Base-by-base conservation (phyloP, 805 yeast genomes). In the Blastobotrys parvus region DNA sequence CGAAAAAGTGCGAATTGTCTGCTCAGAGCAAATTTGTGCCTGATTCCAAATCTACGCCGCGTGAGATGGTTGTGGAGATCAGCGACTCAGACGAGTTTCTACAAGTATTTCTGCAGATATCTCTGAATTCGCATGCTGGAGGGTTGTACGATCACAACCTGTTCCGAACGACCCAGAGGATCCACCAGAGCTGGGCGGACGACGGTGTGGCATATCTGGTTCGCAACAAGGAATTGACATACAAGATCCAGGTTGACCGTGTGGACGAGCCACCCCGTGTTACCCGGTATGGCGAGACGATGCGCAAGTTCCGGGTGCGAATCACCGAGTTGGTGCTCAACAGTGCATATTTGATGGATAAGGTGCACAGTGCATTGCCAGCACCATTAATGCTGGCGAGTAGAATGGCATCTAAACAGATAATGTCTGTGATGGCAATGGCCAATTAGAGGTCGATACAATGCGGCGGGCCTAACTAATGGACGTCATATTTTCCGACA, bases 71-170 rank as follows among this genome's bases (percentile, higher is more conserved):
- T 11, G 18, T 48, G n/a, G 48, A 48, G 16, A 48, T 48, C 13
- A 23, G 27, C 19, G 41, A 44, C 18, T 46, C 38, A n/a, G 50
- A 44, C n/a, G 39, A 44, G 25, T 48, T 39, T 35, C 46, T 42
- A 2, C 48, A 46, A 31, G 20, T 48, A 16, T 35, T 41, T 16
- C 21, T 48, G 39, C 44, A 39, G 20, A 32, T 44, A 10, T 31
- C 45, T 3, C 23, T 46, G 6, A 15, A 4, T 40, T 25, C 40
- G 31, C n/a, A n/a, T n/a, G n/a, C n/a, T n/a, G n/a, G n/a, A n/a
- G n/a, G n/a, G n/a, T n/a, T n/a, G n/a, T n/a, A n/a, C n/a, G n/a
- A n/a, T n/a, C n/a, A n/a, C n/a, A n/a, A n/a, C n/a, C 27, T 47
- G 29, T 6, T 45, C 29, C 18, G 34, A 17, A 31, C 22, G 17